A percentile compares a stretch with the other conserved stretches of the same genome.
phyloP scores from a whole-genome alignment of 2,329 filamentous ascomycete species.

The Raffaelea ambrosiae region DNA sequence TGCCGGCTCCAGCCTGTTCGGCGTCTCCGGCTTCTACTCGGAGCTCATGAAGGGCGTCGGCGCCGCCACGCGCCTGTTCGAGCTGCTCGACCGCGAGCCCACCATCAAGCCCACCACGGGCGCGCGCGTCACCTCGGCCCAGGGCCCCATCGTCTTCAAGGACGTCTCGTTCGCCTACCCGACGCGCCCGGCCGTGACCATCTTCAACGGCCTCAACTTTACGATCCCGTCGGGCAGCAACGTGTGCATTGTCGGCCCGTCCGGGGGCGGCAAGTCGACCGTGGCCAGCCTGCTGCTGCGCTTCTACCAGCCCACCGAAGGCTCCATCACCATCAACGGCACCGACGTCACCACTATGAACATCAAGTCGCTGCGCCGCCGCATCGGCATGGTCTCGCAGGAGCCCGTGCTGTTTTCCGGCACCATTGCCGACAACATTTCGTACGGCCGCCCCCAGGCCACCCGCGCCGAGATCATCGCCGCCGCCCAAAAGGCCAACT shows the following conservation, averaged over 20 bases:
- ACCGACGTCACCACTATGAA: conserved; percentile 81
- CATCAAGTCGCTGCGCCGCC: conserved; percentile 81
- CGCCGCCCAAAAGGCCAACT: conserved; percentile 88
- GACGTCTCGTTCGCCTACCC: conserved; percentile 87
- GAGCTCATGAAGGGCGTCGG: conserved; percentile 99
- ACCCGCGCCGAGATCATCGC: conserved; percentile 72
- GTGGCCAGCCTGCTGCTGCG: conserved; percentile 84
- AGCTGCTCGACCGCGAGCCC: conserved; percentile 83
- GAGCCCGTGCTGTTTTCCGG: conserved; percentile 90
- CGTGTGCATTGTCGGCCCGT: conserved; percentile 92
- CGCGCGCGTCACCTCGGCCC: conserved; percentile 67
- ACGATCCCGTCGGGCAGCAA: conserved; percentile 89
- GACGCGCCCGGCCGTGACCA: conserved; percentile 80
- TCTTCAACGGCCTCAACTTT: conserved; percentile 85
- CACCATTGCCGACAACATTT: conserved; percentile 79
- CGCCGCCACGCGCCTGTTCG: conserved; percentile 90
- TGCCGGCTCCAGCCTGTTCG: conserved; percentile 78
- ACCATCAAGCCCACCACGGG: conserved; percentile 84
- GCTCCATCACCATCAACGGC: conserved; percentile 75
- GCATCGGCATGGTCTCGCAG: conserved; percentile 91
- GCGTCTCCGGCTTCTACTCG: conserved; percentile 91
- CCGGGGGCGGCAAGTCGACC: conserved; percentile 92
- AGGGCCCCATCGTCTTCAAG: conserved; percentile 80
- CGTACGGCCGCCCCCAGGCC: conserved; percentile 78
- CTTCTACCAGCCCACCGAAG: conserved; percentile 78